Evolutionary conservation across 495 filamentous ascomycete species (phyloP).

Genomic region (Chaetomium tenue): DNA sequence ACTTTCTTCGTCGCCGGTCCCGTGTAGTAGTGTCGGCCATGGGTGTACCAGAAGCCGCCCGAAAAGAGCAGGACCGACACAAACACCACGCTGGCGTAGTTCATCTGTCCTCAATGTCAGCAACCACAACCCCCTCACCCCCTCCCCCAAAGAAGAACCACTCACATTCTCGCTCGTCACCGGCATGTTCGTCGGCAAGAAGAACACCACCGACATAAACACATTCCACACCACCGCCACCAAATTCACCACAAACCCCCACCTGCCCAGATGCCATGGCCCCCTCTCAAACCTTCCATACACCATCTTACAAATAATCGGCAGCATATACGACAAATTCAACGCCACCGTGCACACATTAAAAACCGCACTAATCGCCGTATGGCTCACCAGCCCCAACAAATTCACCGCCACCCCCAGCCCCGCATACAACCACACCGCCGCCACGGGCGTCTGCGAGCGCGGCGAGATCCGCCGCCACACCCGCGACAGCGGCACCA

Average conservation of each 20-base stretch:
- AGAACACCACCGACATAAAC: slow-evolving; percentile 61
- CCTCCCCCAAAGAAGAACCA: slow-evolving; percentile 22
- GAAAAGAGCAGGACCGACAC: slow-evolving; percentile 45
- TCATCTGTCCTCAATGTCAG: slow-evolving; percentile 35
- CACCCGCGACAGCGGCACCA: slow-evolving; percentile 54
- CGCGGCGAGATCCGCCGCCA: slow-evolving; percentile 55
- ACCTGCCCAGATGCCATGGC: slow-evolving; percentile 59
- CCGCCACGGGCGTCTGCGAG: slow-evolving; percentile 59
- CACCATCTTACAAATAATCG: slow-evolving; percentile 59
- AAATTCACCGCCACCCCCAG: slow-evolving; percentile 61
- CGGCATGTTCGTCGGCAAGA: slow-evolving; percentile 57
- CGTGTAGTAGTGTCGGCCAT: slow-evolving; percentile 50
- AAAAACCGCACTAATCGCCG: slow-evolving; percentile 61
- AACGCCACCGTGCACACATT: slow-evolving; percentile 62
- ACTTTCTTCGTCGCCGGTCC: slow-evolving; percentile 43
- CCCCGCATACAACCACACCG: slow-evolving; percentile 59
- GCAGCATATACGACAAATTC: slow-evolving; percentile 63
- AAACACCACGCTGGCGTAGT: slow-evolving; percentile 51
- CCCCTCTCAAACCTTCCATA: slow-evolving; percentile 58
- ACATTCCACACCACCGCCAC: slow-evolving; percentile 59
- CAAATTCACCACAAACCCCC: slow-evolving; percentile 47
- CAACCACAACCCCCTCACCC: neutral
- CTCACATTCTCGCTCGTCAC: slow-evolving; percentile 47
- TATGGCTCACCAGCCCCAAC: slow-evolving; percentile 61
- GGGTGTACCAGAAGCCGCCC: slow-evolving; percentile 51